phyloP scores from a whole-genome alignment of 345 rosid genomes.

The Eutrema japonicum region DNA sequence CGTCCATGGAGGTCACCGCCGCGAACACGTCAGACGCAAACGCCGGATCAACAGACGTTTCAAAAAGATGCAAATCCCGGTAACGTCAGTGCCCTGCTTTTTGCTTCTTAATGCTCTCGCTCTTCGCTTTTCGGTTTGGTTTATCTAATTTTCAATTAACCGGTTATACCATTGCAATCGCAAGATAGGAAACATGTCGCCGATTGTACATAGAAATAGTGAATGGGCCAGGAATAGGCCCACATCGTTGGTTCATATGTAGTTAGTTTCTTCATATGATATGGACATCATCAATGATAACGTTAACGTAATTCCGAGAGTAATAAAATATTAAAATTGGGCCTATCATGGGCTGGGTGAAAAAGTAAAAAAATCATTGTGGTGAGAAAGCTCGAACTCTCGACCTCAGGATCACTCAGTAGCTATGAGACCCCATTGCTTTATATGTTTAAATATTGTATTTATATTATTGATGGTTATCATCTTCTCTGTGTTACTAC shows the following conservation, averaged over 20 bases:
- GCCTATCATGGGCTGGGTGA: too few relatives aligned
- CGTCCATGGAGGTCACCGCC: constrained; percentile 50
- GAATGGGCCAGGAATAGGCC: constrained; percentile 7
- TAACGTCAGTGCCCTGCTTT: background rate
- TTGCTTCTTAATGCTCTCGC: constrained; percentile 2
- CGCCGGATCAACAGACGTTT: constrained; percentile 22
- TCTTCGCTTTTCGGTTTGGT: constrained; percentile 28
- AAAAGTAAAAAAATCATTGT: constrained; percentile 39
- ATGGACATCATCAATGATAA: background rate
- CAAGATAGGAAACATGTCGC: background rate
- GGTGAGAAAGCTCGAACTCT: constrained; percentile 97
- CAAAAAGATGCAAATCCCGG: constrained; percentile 23
- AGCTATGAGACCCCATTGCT: constrained; percentile 80
- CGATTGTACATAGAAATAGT: background rate
- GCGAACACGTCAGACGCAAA: constrained; percentile 39
- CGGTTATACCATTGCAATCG: constrained; percentile 8
- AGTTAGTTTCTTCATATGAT: constrained; percentile 1
- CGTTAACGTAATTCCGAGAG: background rate
- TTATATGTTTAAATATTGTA: accelerated
- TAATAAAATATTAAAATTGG: background rate
- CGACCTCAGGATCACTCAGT: constrained; percentile 92
- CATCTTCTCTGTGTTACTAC: too few relatives aligned
- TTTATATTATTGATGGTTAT: too few relatives aligned
- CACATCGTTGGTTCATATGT: background rate
- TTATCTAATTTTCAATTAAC: constrained; percentile 10